These are phyloP conservation scores for Mortierella antarctica DNA, from an alignment of 192 early-diverging fungal species.

Conservation along the genomic window DNA sequence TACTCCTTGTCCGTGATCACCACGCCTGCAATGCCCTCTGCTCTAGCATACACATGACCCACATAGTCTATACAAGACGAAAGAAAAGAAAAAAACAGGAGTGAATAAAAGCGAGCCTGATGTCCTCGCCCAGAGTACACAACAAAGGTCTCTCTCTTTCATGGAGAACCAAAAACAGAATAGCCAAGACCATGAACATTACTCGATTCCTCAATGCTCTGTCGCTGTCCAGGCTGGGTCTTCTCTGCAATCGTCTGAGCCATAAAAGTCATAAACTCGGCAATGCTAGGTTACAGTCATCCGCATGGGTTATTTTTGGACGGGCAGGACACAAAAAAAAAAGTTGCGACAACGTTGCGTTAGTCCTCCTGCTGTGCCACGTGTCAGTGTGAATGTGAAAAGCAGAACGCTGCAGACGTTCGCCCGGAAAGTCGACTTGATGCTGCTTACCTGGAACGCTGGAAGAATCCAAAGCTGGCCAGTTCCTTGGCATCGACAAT, in stretches of 20 bases:
- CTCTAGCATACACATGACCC: conserved; percentile 81
- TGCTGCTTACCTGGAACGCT: conserved; percentile 75
- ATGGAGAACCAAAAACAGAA: neutral
- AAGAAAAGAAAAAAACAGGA: conserved; percentile 7
- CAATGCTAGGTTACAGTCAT: conserved; percentile 62
- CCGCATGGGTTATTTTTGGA: neutral
- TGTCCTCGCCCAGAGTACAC: neutral
- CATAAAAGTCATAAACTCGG: conserved; percentile 91
- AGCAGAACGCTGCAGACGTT: neutral
- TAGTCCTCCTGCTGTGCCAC: neutral
- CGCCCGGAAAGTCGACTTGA: neutral
- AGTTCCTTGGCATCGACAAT: conserved; percentile 79
- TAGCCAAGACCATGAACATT: conserved; percentile 13
- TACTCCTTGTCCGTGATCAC: conserved; percentile 90
- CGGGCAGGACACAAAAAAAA: conserved; percentile 1
- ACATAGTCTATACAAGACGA: conserved; percentile 70
- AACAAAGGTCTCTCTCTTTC: neutral
- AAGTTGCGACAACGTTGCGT: neutral
- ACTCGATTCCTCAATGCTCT: conserved; percentile 86
- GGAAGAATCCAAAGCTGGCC: conserved; percentile 86
- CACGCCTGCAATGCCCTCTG: conserved; percentile 78
- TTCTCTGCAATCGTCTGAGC: conserved; percentile 87
- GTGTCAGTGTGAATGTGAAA: conserved; percentile 1
- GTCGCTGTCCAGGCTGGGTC: conserved; percentile 80
- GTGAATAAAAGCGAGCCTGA: neutral